A percentile compares a stretch with the other conserved stretches of the same genome.
phyloP scores from a whole-genome alignment of 768 basidiomycete species.

The Boletus bicolor region DNA sequence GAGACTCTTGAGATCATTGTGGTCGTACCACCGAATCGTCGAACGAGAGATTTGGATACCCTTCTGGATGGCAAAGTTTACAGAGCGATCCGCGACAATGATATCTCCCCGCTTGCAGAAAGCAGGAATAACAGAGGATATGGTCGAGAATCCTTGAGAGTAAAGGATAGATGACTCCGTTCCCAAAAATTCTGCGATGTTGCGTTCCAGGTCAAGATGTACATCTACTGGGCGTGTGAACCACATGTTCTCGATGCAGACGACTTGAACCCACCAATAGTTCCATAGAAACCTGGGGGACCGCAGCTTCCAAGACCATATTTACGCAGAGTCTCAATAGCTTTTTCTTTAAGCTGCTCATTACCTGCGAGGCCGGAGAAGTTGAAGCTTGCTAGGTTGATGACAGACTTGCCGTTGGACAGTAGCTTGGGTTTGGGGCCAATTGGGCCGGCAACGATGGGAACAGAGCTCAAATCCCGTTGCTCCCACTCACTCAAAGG shows the following conservation, averaged over 20 bases:
- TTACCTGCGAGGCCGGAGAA: conserved; percentile 89
- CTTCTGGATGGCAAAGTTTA: conserved; percentile 94
- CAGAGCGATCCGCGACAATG: conserved; percentile 96
- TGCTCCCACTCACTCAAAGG: conserved; percentile 59
- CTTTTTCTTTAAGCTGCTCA: conserved; percentile 80
- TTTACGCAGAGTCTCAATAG: conserved; percentile 78
- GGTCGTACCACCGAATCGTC: conserved; percentile 93
- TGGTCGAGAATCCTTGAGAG: conserved; percentile 89
- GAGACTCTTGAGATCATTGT: conserved; percentile 88
- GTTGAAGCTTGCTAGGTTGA: conserved; percentile 89
- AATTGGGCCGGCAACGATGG: conserved; percentile 74
- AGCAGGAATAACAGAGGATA: conserved; percentile 92
- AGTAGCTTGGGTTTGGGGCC: conserved; percentile 81
- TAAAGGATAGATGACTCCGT: conserved; percentile 89
- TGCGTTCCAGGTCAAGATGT: conserved; percentile 83
- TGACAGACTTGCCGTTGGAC: conserved; percentile 66
- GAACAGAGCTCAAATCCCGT: conserved; percentile 68
- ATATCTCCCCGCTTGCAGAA: conserved; percentile 98
- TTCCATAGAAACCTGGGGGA: conserved; percentile 96
- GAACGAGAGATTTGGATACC: conserved; percentile 92
- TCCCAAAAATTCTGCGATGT: conserved; percentile 88
- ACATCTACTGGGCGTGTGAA: conserved; percentile 57
- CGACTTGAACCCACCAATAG: conserved; percentile 61
- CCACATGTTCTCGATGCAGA: background rate
- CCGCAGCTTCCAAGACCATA: conserved; percentile 96